These are phyloP conservation scores for Fragaria ananassa DNA, from an alignment of 306 rosid genomes.

Conservation along the genomic window DNA sequence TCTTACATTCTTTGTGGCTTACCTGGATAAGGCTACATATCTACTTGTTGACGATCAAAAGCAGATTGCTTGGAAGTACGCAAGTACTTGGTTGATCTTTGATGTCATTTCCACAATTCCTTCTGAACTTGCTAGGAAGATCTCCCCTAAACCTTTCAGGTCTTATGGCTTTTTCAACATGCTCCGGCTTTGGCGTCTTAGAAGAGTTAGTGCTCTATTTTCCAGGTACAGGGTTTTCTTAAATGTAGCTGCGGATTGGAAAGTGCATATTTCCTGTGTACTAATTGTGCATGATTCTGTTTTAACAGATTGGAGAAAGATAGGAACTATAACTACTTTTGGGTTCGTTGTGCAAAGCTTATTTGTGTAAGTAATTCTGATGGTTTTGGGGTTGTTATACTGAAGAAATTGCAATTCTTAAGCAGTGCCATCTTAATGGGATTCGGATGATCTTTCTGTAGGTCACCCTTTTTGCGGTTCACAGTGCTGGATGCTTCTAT, in stretches of 20 bases:
- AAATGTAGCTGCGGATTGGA: background rate
- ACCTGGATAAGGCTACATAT: constrained; percentile 64
- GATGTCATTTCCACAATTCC: constrained; percentile 83
- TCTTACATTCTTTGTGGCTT: constrained; percentile 91
- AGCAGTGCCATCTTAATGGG: constrained; percentile 17
- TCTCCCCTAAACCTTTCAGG: constrained; percentile 48
- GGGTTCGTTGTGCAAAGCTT: constrained; percentile 92
- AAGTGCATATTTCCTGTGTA: background rate
- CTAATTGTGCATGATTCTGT: constrained; percentile 5
- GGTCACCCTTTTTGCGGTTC: constrained; percentile 91
- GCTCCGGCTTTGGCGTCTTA: constrained; percentile 97
- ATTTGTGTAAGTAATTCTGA: constrained; percentile 55
- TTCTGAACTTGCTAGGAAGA: constrained; percentile 56
- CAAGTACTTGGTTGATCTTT: constrained; percentile 58
- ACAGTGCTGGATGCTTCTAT: constrained; percentile 84
- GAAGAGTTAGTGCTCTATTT: constrained; percentile 86
- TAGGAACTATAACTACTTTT: constrained; percentile 71
- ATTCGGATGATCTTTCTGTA: constrained; percentile 26
- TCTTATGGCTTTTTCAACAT: constrained; percentile 81
- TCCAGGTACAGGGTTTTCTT: constrained; percentile 43
- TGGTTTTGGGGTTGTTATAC: background rate
- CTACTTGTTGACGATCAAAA: constrained; percentile 57
- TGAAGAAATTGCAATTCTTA: background rate
- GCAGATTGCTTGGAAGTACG: constrained; percentile 68
- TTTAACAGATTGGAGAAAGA: constrained; percentile 82